Conservation (phyloP, 2,329 filamentous ascomycete genomes). For the Botryotinia convoluta region DNA sequence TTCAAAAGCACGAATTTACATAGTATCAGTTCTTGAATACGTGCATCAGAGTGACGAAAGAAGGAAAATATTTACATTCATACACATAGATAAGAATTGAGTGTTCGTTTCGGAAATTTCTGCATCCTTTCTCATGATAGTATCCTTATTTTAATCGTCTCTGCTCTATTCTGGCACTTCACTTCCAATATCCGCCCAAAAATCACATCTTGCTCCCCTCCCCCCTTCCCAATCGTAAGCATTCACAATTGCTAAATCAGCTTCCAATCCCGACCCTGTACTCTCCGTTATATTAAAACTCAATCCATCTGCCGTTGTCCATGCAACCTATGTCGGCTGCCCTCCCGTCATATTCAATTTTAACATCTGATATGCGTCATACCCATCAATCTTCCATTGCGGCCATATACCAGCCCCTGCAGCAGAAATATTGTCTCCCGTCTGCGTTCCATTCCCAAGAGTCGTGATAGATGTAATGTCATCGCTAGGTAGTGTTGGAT, state of each 20-base stretch:
- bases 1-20: not conserved
- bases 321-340: not conserved
- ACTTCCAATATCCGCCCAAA: constrained; percentile 22
- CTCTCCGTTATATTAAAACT: not conserved
- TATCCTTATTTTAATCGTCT: too few relatives aligned
- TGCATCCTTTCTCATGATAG: not conserved
- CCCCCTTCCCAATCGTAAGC: constrained; percentile 26
- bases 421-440: not conserved
- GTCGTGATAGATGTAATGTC: not conserved
- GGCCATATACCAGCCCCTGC: constrained; percentile 4
- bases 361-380: constrained; percentile 6
- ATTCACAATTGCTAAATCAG: constrained; percentile 26
- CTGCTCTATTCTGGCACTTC: constrained; percentile 22
- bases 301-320: constrained; percentile 4
- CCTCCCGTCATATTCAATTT: constrained; percentile 16
- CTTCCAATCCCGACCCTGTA: not conserved
- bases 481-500: constrained; percentile 1
- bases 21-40: not conserved
- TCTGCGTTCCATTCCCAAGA: not conserved
- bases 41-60: not conserved
- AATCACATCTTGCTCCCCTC: constrained; percentile 24
- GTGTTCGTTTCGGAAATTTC: too few relatives aligned
- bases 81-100: not conserved
- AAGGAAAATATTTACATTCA: not conserved
- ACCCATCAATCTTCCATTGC: not conserved